Conservation (phyloP, 768 basidiomycete genomes). For the Trametopsis cervina region DNA sequence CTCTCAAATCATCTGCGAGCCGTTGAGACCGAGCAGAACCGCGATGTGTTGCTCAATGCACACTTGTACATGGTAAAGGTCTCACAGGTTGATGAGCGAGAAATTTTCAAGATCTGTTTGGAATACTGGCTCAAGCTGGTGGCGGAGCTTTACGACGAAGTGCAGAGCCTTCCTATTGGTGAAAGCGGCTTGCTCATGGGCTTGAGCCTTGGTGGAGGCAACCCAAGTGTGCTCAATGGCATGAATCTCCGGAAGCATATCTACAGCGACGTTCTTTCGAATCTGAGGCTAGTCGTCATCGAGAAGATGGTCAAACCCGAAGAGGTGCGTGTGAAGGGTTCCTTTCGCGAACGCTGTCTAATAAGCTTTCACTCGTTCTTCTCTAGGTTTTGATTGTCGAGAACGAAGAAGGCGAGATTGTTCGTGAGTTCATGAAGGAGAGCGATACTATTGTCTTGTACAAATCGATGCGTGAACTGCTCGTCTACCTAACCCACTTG, state of each 20-base stretch:
- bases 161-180: constrained; percentile 85
- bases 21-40: constrained; percentile 88
- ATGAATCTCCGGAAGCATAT: constrained; percentile 88
- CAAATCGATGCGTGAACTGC: constrained; percentile 96
- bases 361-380: too few relatives aligned
- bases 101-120: constrained; percentile 98
- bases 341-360: not conserved
- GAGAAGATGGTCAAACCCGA: constrained; percentile 99
- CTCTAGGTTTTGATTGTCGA: constrained; percentile 91
- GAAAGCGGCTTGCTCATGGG: constrained; percentile 86
- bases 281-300: constrained; percentile 91
- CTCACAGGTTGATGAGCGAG: constrained; percentile 95
- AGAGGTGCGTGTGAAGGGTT: constrained; percentile 59
- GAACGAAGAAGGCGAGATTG: constrained; percentile 99
- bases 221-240: constrained; percentile 63
- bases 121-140: constrained; percentile 98
- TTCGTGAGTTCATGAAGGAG: constrained; percentile 99
- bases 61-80: constrained; percentile 99
- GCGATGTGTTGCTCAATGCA: constrained; percentile 91
- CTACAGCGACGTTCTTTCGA: constrained; percentile 91
- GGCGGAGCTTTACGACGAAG: constrained; percentile 94
- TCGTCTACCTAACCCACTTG: constrained; percentile 96
- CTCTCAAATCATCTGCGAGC: constrained; percentile 87
- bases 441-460: constrained; percentile 97
- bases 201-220: constrained; percentile 69